Evolutionary conservation across 495 filamentous ascomycete species (phyloP).

Genomic region (Penicillium coffeae): DNA sequence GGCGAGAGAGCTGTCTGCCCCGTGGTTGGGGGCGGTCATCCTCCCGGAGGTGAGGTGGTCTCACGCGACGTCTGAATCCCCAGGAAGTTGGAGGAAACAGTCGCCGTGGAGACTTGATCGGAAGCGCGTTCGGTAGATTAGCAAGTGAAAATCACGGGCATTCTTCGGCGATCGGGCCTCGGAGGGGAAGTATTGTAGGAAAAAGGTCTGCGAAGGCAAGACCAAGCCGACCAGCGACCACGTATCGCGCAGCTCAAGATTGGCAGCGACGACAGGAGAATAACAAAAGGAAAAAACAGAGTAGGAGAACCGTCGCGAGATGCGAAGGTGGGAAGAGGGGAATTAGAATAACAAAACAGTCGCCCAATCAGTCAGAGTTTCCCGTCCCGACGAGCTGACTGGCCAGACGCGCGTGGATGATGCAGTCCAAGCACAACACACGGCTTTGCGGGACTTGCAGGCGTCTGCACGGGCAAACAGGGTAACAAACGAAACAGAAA

Average conservation of each 20-base stretch:
- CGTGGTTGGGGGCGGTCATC: slow-evolving; percentile 17
- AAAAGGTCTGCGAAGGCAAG: slow-evolving; percentile 9
- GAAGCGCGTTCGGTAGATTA: slow-evolving; percentile 19
- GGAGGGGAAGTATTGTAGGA: slow-evolving; percentile 1
- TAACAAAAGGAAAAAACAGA: slow-evolving; percentile 3
- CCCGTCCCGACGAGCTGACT: slow-evolving; percentile 11
- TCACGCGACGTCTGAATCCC: slow-evolving; percentile 25
- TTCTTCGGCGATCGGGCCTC: slow-evolving; percentile 26
- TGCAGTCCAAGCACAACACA: slow-evolving; percentile 23
- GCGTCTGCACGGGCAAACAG: slow-evolving; percentile 1
- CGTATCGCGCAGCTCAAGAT: slow-evolving; percentile 7
- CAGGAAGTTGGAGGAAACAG: slow-evolving; percentile 24
- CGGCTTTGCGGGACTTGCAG: slow-evolving; percentile 16
- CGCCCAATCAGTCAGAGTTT: slow-evolving; percentile 4
- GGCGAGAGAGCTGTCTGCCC: slow-evolving; percentile 20
- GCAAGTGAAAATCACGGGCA: slow-evolving; percentile 27
- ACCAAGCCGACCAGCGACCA: slow-evolving; percentile 38
- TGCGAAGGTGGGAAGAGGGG: slow-evolving; percentile 12
- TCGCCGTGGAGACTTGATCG: slow-evolving; percentile 19
- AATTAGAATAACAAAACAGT: slow-evolving; percentile 14
- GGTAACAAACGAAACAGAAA: slow-evolving; percentile 9
- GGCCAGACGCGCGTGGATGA: slow-evolving; percentile 15
- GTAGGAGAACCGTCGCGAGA: slow-evolving; percentile 13
- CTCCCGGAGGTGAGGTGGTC: slow-evolving; percentile 7
- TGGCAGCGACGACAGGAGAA: slow-evolving; percentile 6